Base-by-base conservation (phyloP, 257 asterid species). In the Eucommia ulmoides region DNA sequence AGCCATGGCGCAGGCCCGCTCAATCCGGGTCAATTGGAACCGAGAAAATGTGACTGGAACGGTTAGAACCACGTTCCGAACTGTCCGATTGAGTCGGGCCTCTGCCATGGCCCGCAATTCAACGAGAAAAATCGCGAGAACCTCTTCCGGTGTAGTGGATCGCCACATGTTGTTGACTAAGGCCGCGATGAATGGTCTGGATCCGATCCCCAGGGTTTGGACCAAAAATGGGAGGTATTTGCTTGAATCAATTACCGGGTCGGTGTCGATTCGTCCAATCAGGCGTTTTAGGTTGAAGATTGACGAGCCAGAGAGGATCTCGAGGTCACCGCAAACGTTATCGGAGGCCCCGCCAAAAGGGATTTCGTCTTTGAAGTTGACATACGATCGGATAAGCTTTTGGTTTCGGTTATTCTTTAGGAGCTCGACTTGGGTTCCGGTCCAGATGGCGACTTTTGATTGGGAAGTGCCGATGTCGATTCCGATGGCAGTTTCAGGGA, bases 1-100 rank as follows among this genome's bases (percentile, higher is more conserved):
- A 10, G 94, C 97, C 94, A 84, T 84, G 26, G 95, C 95, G 57
- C 97, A 88, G 0, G 94, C 93, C 25, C 94, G 71, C 33, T 82
- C 93, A 15, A 88, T 24, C 20, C 97, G 73, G 19, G 87, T 82
- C 38, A 77, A 50, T 46, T 84, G 97, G 63, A 88, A 84, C 20
- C 97, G 81, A 56, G 83, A 84, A 67, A 84, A 88, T 0, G 94
- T 74, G 6, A 84, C 95, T 0, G 97, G 95, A 50, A 79, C 45
- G 14, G 93, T 75, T 57, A 84, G 24, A 45, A 84, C 94, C 51
- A 56, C 94, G 2, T 61, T 66, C 21, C 75, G 64, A 1, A 84
- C 84, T 0, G 75, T 83, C 24, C 74, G 93, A 51, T 76, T 81
- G 22, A 84, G 80, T 21, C 60, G 75, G 17, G 57, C 55, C 59